Base-by-base conservation (phyloP, 257 asterid genomes). In the Echites panduratus region DNA sequence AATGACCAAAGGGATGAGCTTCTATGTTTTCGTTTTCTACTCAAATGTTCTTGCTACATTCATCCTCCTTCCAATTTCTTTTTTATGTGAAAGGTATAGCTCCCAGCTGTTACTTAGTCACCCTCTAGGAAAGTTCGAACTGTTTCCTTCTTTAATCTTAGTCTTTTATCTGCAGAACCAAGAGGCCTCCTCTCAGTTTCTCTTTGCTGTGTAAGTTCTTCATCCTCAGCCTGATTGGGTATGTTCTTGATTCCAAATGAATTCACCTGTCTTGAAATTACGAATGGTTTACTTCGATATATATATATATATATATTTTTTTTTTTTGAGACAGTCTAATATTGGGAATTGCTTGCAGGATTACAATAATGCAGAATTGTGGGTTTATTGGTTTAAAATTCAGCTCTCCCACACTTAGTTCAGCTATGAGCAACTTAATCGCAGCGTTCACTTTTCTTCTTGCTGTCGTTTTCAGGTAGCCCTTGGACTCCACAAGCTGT, bases 401-500 rank as follows among this genome's bases (percentile, higher is more conserved):
- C 61, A 78, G 88, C 65, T 74, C 73, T 71, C 90, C 87, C 14
- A 80, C 85, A 5, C 79, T 86, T 12, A 83, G 63, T 53, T 74
- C 88, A 32, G 85, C 88, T 27, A 76, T 78, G 78, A 67, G 76
- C 70, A 86, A 77, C 72, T 71, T 86, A 40, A 65, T 57, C 40
- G 85, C 90, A 22, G 83, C 84, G 74, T 14, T 83, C 5, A 82
- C 86, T 0, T 84, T 86, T 68, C 26, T 86, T 44, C 87, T 86
- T 22, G 88, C 88, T 19, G 47, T 82, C 65, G 66, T 87, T 16
- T 79, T 79, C 77, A 78, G 85, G 89, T 81, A 44, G 16, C 53
- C 22, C 8, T 70, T 29, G 11, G 16, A 26, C 16, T 71, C 35
- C 44, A 16, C 6, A 1, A 68, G 19, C 27, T 44, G 4, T 38